These are phyloP conservation scores for Sphenostylis stenocarpa DNA, from an alignment of 306 rosid species.

Conservation along the genomic window DNA sequence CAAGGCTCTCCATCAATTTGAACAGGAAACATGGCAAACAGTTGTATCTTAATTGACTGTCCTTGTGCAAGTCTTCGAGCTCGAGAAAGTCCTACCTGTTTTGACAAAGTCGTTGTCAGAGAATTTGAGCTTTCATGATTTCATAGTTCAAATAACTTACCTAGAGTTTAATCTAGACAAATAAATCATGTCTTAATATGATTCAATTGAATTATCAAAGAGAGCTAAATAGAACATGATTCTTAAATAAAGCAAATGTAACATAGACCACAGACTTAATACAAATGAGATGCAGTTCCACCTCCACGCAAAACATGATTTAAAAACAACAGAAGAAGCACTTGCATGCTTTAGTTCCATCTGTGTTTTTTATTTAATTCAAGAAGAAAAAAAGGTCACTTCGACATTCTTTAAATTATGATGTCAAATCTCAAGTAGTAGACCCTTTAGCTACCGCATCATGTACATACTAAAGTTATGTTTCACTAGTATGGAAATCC, in stretches of 20 bases:
- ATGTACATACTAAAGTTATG: not conserved
- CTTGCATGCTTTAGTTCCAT: not conserved
- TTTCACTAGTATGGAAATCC: not conserved
- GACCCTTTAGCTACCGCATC: not conserved
- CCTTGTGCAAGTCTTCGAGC: constrained; percentile 99
- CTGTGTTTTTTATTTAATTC: not conserved
- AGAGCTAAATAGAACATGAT: constrained; percentile 11
- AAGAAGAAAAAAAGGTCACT: not conserved
- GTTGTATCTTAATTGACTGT: constrained; percentile 78
- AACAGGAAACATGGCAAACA: constrained; percentile 80
- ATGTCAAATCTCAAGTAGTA: constrained; percentile 21
- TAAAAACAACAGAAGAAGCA: not conserved
- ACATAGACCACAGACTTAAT: constrained; percentile 14
- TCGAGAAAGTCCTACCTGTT: constrained; percentile 96
- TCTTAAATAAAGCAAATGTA: not conserved
- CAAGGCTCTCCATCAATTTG: constrained; percentile 99
- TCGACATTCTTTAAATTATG: constrained; percentile 15
- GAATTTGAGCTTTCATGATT: constrained; percentile 20
- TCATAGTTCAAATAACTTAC: constrained; percentile 28
- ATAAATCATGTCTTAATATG: not conserved
- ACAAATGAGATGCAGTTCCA: constrained; percentile 5
- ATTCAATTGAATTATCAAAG: constrained; percentile 17
- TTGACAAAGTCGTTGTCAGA: constrained; percentile 23
- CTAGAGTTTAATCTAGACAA: constrained; percentile 17
- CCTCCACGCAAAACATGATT: constrained; percentile 15